Conservation (phyloP, 768 basidiomycete species). For the Lactarius psammicola region DNA sequence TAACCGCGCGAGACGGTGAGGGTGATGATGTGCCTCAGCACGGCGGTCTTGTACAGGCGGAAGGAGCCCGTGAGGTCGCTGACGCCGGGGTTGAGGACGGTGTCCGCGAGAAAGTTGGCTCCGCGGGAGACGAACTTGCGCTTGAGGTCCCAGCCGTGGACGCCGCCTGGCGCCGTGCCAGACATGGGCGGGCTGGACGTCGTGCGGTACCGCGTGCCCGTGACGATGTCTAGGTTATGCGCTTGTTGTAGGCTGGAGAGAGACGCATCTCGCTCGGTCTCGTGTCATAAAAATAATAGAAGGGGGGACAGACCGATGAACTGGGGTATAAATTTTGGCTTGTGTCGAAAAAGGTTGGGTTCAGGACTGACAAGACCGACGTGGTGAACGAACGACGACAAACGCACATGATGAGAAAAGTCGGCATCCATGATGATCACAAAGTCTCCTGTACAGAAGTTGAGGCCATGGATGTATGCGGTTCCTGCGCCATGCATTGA, state of each 20-base stretch:
- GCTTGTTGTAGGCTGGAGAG: conserved; percentile 69
- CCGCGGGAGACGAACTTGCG: conserved; percentile 86
- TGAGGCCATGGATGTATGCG: conserved; percentile 88
- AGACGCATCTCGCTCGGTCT: conserved; percentile 7
- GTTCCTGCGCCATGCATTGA: conserved; percentile 49
- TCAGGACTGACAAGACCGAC: too few relatives aligned
- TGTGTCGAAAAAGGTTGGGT: neutral
- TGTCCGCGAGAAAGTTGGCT: conserved; percentile 87
- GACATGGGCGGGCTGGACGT: conserved; percentile 54
- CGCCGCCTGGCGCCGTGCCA: conserved; percentile 74
- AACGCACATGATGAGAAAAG: conserved; percentile 87
- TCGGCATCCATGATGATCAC: conserved; percentile 98
- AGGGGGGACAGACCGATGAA: conserved; percentile 64
- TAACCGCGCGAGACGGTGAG: conserved; percentile 86
- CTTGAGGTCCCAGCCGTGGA: conserved; percentile 91
- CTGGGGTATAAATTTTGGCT: conserved; percentile 95
- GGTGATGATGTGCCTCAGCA: conserved; percentile 79
- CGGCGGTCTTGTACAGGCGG: conserved; percentile 73
- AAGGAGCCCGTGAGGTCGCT: conserved; percentile 92
- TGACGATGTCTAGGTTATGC: conserved; percentile 91
- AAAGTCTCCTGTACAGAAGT: conserved; percentile 88
- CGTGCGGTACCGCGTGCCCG: conserved; percentile 83
- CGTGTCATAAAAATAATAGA: neutral
- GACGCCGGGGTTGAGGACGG: conserved; percentile 79
- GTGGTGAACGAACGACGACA: neutral